Base-by-base conservation (phyloP, 768 basidiomycete species). In the Psilocybe subaeruginosa region DNA sequence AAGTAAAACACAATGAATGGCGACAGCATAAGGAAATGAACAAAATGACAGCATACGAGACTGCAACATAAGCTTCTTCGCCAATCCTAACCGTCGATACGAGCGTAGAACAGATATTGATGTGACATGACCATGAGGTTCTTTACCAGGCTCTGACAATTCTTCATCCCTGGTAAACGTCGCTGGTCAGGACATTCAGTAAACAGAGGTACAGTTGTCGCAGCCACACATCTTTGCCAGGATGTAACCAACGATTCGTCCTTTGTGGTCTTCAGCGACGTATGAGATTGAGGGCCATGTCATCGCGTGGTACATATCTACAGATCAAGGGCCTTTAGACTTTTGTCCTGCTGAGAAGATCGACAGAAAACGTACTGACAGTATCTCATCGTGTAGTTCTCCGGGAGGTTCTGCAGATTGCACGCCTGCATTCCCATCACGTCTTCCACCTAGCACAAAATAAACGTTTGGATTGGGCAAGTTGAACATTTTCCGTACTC, bases 201-300 rank as follows among this genome's bases (percentile, higher is more conserved):
- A 11, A 14, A 27, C 19, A 49, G 31, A 35, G 29, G 51, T 46
- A 35, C 31, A 48, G 17, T 14, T 41, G n/a, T 49, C 43, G 46
- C 3, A 45, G 17, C 77, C 84, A 59, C 67, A 97, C 96, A 98
- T 97, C 76, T 97, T 97, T 17, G 93, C 95, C 51, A 98, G 79
- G 60, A 97, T 96, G 74, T 98, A 98, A 37, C 96, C 96, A 12
- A 97, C 95, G 57, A 98, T 90, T 60, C 92, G 85, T 8, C 95
- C 95, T 67, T 92, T 88, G 66, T 89, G 85, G 68, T 97, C 95
- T 73, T 95, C 93, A 1, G 96, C 96, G 2, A 98, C 95, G 65
- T 91, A 97, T 9, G 95, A 97, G 19, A 98, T 82, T 37, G 91
- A 87, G 1, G 96, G 96, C 96, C 96, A 98, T n/a, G 93, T 93